Base-by-base conservation (phyloP, 106 monocot species). In the Acorus gramineus region DNA sequence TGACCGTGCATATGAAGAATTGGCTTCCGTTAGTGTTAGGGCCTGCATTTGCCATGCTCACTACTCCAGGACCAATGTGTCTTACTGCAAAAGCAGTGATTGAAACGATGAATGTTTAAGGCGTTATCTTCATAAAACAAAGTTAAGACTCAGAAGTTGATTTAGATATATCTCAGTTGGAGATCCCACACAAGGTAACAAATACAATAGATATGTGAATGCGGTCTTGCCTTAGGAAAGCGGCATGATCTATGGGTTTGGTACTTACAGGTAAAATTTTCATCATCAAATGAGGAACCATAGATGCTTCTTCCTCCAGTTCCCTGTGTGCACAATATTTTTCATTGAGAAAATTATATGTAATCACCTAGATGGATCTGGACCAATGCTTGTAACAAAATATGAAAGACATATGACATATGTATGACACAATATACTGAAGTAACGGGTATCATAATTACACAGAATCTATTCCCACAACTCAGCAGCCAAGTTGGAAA, bases 1-100 rank as follows among this genome's bases (percentile, higher is more conserved):
- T 92, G 14, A 82, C 77, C 6, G 92, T 92, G 76, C 84, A 85
- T 58, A 92, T 80, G 61, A 92, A 91, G 69, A 92, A 92, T 63
- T 92, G 92, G 80, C 92, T 92, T 2, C 92, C 74, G 67, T 92
- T 92, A 3, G 91, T 86, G 56, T 87, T 69, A 8, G 84, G 86
- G 1, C 91, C 91, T 14, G 86, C 86, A 69, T 92, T 92, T 56
- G 92, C 92, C 92, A 92, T 92, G 84, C 87, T 92, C 14, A 92
- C 44, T 1, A 92, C 84, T 72, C 92, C 92, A 61, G 87, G 82
- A 9, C 87, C 87, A 55, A 82, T 51, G 60, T 92, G 92, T 57
- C 75, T 87, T 55, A 92, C 92, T 92, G 80, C 54, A 64, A 66
- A 79, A 77, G 52, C 47, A 3, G 49, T 56, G 46, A 13, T 42